phyloP scores from a whole-genome alignment of 1,139 yeast genomes.

The Nakaseomyces glabratus region DNA sequence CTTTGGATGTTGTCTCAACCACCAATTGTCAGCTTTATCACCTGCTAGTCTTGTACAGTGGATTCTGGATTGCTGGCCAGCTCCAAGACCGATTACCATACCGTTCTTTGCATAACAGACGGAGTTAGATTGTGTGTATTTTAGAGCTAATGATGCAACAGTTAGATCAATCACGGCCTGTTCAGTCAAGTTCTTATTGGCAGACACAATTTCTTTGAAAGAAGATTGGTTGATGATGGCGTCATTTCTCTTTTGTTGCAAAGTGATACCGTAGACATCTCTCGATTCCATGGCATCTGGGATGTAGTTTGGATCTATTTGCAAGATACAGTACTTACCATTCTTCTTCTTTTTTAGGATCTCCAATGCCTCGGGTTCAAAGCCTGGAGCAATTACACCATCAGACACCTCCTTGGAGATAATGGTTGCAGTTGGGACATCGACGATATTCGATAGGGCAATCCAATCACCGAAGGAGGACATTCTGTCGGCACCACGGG shows the following conservation, averaged over 20 bases:
- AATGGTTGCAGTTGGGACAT: slow-evolving; percentile 91
- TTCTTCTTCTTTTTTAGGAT: slow-evolving; percentile 86
- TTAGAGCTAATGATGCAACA: slow-evolving; percentile 93
- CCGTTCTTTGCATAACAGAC: slow-evolving; percentile 98
- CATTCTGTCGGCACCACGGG: slow-evolving; percentile 99
- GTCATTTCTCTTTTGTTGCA: slow-evolving; percentile 96
- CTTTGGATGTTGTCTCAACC: slow-evolving; percentile 97
- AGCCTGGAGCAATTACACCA: slow-evolving; percentile 98
- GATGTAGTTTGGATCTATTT: slow-evolving; percentile 87
- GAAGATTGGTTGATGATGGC: slow-evolving; percentile 84
- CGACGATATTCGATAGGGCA: slow-evolving; percentile 93
- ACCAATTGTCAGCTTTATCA: slow-evolving; percentile 99
- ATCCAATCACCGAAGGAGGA: slow-evolving; percentile 98
- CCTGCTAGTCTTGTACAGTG: slow-evolving; percentile 99
- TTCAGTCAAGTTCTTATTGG: slow-evolving; percentile 77
- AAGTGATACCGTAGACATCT: slow-evolving; percentile 90
- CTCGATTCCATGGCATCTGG: slow-evolving; percentile 81
- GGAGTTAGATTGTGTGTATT: slow-evolving; percentile 96
- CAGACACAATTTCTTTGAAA: slow-evolving; percentile 84
- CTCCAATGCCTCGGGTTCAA: slow-evolving; percentile 82
- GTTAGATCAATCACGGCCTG: slow-evolving; percentile 90
- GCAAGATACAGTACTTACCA: slow-evolving; percentile 93
- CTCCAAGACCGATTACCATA: slow-evolving; percentile 98
- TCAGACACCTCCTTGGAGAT: slow-evolving; percentile 96
- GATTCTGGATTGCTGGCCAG: slow-evolving; percentile 98